Conservation (phyloP, 805 yeast species). For the Zygosaccharomyces pseudorouxii region DNA sequence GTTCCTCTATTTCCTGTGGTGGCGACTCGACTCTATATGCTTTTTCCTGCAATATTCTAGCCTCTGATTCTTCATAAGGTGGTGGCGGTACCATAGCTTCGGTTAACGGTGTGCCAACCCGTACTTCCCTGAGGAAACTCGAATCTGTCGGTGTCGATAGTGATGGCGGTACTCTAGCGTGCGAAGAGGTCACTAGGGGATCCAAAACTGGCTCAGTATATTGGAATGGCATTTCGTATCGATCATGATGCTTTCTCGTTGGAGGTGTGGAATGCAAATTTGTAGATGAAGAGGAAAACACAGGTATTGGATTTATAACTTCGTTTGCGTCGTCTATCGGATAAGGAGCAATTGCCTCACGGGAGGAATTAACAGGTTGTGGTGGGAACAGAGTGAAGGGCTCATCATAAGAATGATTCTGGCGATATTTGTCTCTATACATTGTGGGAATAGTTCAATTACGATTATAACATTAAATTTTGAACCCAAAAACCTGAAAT, state of each 20-base stretch:
- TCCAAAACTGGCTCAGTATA: neutral
- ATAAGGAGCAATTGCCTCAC: conserved; percentile 18
- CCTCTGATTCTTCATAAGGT: conserved; percentile 21
- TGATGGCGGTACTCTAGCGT: conserved; percentile 1
- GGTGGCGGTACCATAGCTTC: conserved; percentile 17
- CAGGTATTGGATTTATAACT: conserved; percentile 17
- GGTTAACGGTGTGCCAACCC: neutral
- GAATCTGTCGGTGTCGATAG: neutral
- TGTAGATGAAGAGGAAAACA: conserved; percentile 8
- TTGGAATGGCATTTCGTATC: conserved; percentile 20
- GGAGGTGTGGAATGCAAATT: neutral
- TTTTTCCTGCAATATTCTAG: conserved; percentile 18
- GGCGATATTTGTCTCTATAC: conserved; percentile 15
- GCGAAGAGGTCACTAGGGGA: neutral
- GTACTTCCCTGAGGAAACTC: neutral
- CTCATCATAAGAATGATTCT: conserved; percentile 17
- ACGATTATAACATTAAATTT: neutral
- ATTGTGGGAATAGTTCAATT: neutral
- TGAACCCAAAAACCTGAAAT: neutral
- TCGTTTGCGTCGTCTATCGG: conserved; percentile 22
- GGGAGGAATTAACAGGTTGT: neutral
- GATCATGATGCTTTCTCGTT: conserved; percentile 4
- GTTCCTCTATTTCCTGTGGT: neutral
- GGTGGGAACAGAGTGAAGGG: conserved; percentile 28
- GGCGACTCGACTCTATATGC: conserved; percentile 14